These are phyloP conservation scores for Fonsecaea nubica DNA, from an alignment of 2,329 filamentous ascomycete species.

Conservation along the genomic window DNA sequence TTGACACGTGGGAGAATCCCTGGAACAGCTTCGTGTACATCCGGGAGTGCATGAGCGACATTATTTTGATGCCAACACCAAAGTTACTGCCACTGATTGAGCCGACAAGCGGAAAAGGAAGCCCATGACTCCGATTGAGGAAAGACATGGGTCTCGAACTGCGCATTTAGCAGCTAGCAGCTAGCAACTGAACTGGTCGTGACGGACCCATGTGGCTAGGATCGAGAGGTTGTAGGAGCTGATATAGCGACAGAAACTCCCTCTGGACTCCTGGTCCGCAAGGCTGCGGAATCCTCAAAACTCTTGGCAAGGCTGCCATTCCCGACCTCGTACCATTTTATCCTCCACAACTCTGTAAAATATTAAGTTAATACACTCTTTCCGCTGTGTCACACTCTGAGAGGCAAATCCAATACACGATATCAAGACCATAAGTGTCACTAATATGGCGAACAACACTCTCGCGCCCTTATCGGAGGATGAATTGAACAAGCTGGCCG, in stretches of 20 bases:
- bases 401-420: not conserved
- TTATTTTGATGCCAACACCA: conserved; percentile 36
- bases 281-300: conserved; percentile 13
- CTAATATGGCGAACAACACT: not conserved
- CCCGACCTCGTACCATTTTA: not conserved
- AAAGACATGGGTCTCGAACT: not conserved
- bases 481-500: conserved; percentile 35
- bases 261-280: conserved; percentile 10
- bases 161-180: not conserved
- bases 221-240: conserved; percentile 1
- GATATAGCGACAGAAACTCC: not conserved
- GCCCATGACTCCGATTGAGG: not conserved
- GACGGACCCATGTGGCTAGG: not conserved
- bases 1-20: conserved; percentile 40
- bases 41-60: conserved; percentile 38
- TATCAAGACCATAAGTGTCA: not conserved
- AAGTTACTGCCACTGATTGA: conserved; percentile 36
- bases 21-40: conserved; percentile 40
- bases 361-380: conserved; percentile 1
- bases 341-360: conserved; percentile 2
- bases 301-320: conserved; percentile 27
- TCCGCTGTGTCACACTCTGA: not conserved
- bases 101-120: conserved; percentile 3
- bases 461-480: conserved; percentile 29
- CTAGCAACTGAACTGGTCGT: not conserved